phyloP scores from a whole-genome alignment of 108 stramenopile genomes.

The Chaetoceros muelleri region DNA sequence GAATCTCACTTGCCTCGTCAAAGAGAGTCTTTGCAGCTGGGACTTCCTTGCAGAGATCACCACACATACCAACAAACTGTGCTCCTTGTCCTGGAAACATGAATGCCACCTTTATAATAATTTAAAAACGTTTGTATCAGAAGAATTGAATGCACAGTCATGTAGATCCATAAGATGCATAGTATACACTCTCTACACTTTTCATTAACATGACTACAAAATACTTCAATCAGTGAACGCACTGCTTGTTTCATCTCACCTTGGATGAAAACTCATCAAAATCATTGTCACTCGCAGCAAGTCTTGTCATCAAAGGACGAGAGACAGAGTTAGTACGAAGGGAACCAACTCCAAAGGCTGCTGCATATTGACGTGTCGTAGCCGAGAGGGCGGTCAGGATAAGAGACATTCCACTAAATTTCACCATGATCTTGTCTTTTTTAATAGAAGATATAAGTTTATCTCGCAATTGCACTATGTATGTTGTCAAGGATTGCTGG shows the following conservation, averaged over 20 bases:
- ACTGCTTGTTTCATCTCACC: conserved; percentile 25
- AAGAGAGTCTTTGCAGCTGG: conserved; percentile 92
- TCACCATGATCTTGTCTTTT: no score
- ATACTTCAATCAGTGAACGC: conserved; percentile 2
- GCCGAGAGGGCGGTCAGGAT: no score
- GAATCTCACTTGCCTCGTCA: conserved; percentile 88
- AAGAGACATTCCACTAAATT: no score
- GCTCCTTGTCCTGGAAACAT: conserved; percentile 97
- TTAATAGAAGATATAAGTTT: no score
- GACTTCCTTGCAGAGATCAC: conserved; percentile 64
- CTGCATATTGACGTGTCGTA: no score
- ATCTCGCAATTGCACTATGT: no score
- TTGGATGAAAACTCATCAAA: conserved; percentile 78
- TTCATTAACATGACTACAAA: neutral
- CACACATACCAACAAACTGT: conserved; percentile 88
- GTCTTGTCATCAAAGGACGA: no score
- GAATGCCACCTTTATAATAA: conserved; percentile 48
- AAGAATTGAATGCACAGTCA: neutral
- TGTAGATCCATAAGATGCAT: neutral
- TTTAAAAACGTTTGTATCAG: neutral
- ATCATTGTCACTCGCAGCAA: conserved; percentile 70
- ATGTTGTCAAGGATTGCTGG: no score
- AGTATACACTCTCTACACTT: neutral
- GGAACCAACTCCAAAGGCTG: no score
- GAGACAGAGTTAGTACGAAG: no score